These are phyloP conservation scores for Populus trichocarpa DNA, from an alignment of 441 rosid species.

Conservation along the genomic window DNA sequence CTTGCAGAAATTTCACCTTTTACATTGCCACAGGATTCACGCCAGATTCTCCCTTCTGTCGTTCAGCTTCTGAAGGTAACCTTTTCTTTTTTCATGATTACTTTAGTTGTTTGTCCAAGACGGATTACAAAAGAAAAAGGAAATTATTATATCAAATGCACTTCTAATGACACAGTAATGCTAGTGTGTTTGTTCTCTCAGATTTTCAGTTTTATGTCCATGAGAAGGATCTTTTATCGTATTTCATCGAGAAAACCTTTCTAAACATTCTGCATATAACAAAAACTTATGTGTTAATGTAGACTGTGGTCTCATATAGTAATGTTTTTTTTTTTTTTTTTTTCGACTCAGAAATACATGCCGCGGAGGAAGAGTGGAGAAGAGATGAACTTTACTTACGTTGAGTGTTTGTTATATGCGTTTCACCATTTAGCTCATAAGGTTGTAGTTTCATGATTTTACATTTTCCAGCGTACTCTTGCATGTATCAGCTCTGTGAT, in stretches of 20 bases:
- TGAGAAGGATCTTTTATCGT: background rate
- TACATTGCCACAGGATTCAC: conserved; percentile 84
- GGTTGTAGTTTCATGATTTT: conserved; percentile 31
- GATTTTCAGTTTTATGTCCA: background rate
- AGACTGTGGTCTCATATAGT: background rate
- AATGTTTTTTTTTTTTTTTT: background rate
- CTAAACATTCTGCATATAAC: background rate
- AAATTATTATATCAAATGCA: background rate
- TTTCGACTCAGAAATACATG: conserved; percentile 70
- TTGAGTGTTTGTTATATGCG: conserved; percentile 82
- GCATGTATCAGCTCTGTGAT: background rate
- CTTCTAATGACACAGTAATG: background rate
- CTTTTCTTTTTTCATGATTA: background rate
- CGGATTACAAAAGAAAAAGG: background rate
- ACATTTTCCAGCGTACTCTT: conserved; percentile 8
- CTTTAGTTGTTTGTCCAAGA: background rate
- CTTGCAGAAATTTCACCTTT: conserved; percentile 90
- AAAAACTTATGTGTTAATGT: background rate
- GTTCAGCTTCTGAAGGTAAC: conserved; percentile 83
- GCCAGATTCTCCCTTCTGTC: conserved; percentile 86
- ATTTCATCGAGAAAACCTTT: background rate
- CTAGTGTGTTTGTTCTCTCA: background rate
- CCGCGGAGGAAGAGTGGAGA: conserved; percentile 88
- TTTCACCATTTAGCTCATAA: conserved; percentile 87
- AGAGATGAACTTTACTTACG: conserved; percentile 91